Percentiles rank a stretch among this genome's conserved stretches.
These are phyloP conservation scores for Scytalidium lignicola DNA, from an alignment of 2,329 filamentous ascomycete species.

Conservation along the genomic window DNA sequence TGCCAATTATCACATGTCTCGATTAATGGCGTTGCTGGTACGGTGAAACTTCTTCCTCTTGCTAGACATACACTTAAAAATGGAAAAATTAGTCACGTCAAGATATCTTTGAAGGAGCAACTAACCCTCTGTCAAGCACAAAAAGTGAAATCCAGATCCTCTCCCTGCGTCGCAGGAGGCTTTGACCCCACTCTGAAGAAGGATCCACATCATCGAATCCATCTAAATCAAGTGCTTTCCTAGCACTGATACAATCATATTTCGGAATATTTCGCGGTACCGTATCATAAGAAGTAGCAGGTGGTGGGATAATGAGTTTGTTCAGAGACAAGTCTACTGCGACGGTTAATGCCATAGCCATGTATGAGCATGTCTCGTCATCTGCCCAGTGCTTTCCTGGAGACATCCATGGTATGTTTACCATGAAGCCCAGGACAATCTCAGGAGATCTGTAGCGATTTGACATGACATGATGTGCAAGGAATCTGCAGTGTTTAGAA, in stretches of 20 bases:
- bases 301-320: constrained; percentile 58
- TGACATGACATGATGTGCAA: constrained; percentile 57
- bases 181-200: constrained; percentile 52
- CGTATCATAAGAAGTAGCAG: constrained; percentile 38
- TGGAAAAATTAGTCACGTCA: constrained; percentile 13
- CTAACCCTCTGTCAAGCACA: constrained; percentile 63
- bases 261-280: constrained; percentile 47
- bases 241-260: constrained; percentile 64
- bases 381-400: constrained; percentile 63
- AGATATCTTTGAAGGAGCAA: neutral
- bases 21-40: constrained; percentile 61
- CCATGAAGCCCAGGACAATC: constrained; percentile 70
- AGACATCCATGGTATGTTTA: constrained; percentile 72
- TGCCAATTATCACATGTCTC: constrained; percentile 68
- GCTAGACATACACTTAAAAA: constrained; percentile 57
- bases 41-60: constrained; percentile 61
- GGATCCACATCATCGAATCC: constrained; percentile 61
- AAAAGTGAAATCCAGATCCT: constrained; percentile 68
- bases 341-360: constrained; percentile 64
- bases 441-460: constrained; percentile 64
- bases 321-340: constrained; percentile 66
- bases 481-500: constrained; percentile 55
- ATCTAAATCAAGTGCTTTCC: constrained; percentile 60
- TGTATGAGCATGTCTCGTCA: constrained; percentile 67
- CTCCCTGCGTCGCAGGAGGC: constrained; percentile 60